Evolutionary conservation across 208 protist species (phyloP), one percentile per base, ranked within the genome.

Genomic region (Wallacemonas sp.): DNA sequence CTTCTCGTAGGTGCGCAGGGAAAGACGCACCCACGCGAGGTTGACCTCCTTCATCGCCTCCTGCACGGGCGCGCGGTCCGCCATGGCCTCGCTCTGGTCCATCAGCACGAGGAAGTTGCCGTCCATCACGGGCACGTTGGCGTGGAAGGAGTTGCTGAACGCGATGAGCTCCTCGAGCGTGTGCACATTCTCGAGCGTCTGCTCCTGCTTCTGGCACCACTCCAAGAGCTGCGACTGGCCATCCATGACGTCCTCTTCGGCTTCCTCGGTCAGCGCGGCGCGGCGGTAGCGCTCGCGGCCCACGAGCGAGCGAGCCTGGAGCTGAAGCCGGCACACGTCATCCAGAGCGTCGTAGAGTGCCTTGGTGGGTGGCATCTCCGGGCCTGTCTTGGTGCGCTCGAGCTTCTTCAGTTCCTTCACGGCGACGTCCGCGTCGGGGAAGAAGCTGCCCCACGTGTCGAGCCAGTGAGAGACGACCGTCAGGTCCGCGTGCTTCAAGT

Each of bases 31-130:
- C 86, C 87, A 94, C 22, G 32, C 18, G 16, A 45, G 65, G 65
- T 92, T 84, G 26, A 92, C 82, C 65, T 87, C 88, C 50, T 87
- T 64, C 52, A 96, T 74, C 10, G 84, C 88, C 41, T 84, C 74
- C 67, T 90, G 86, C 42, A 94, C 79, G 0, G 26, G 26, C 32
- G 16, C 52, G 32, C 52, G 52, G 32, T 57, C 52, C 46, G 71
- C 77, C 28, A 96, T 57, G 10, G 66, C 31, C 61, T 94, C 84
- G 48, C 79, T 74, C 52, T 84, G 87, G 65, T 95, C 89, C 46
- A 86, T 72, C 11, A 97, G 72, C 10, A 93, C 83, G 26, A 90
- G 76, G 67, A 94, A 94, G 70, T 96, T 94, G 57, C 78, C 89
- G 41, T 91, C 86, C 88, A 94, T 96, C 20, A 94, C 86, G 2